Evolutionary conservation across 2,329 filamentous ascomycete genomes (phyloP).

Genomic region (Stagonosporopsis rhizophila): DNA sequence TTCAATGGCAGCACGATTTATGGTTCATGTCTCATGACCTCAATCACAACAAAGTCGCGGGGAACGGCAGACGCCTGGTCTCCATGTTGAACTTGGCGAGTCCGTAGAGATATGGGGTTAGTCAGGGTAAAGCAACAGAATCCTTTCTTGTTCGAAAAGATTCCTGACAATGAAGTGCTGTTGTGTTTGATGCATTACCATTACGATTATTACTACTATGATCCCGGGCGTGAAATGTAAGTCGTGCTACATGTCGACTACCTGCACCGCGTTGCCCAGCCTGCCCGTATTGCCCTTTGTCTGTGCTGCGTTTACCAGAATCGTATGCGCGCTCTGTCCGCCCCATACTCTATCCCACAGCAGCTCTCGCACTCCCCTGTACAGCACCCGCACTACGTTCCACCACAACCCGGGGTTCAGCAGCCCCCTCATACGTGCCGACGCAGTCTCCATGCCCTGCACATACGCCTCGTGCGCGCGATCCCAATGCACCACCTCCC

Average conservation of each 20-base stretch:
- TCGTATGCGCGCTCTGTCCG: slow-evolving; percentile 57
- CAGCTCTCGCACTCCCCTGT: slow-evolving; percentile 62
- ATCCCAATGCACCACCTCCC: slow-evolving; percentile 76
- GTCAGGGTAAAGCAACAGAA: slow-evolving; percentile 49
- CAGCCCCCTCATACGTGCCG: slow-evolving; percentile 48
- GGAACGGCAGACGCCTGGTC: slow-evolving; percentile 51
- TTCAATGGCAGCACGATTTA: slow-evolving; percentile 40
- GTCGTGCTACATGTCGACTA: slow-evolving; percentile 48
- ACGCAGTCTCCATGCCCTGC: slow-evolving; percentile 59
- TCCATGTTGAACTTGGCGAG: slow-evolving; percentile 49
- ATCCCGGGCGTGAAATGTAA: slow-evolving; percentile 28
- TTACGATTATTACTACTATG: slow-evolving; percentile 24
- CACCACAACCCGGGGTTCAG: slow-evolving; percentile 56
- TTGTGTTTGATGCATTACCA: slow-evolving; percentile 41
- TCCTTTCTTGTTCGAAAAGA: slow-evolving; percentile 47
- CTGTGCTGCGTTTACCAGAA: slow-evolving; percentile 68
- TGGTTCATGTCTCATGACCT: slow-evolving; percentile 41
- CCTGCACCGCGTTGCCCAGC: slow-evolving; percentile 56
- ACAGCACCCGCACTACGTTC: slow-evolving; percentile 58
- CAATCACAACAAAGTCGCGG: slow-evolving; percentile 48
- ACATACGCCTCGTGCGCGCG: slow-evolving; percentile 75
- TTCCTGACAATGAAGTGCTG: slow-evolving; percentile 42
- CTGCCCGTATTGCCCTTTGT: slow-evolving; percentile 58
- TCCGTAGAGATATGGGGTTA: slow-evolving; percentile 33
- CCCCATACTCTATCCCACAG: slow-evolving; percentile 68